A percentile compares a stretch with the other conserved stretches of the same genome.
Evolutionary conservation across 495 filamentous ascomycete species (phyloP).

Genomic region (Peziza echinospora): DNA sequence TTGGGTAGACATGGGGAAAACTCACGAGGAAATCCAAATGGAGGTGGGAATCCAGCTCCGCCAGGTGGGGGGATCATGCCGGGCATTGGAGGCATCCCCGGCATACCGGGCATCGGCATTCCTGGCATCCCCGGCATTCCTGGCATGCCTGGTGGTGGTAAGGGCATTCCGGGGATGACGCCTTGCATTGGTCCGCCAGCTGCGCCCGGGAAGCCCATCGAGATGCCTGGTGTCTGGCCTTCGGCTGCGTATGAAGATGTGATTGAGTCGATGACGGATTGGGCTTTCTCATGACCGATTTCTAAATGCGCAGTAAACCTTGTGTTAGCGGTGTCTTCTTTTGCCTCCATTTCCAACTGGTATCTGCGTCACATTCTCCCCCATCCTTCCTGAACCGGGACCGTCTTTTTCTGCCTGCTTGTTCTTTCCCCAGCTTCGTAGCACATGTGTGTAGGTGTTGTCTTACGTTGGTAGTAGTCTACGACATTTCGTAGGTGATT

Average conservation of each 20-base stretch:
- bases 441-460: too few relatives aligned
- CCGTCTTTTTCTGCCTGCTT: too few relatives aligned
- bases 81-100: conserved; percentile 19
- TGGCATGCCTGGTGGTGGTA: conserved; percentile 15
- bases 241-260: conserved; percentile 85
- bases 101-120: conserved; percentile 27
- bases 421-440: too few relatives aligned
- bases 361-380: neutral
- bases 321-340: too few relatives aligned
- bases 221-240: conserved; percentile 49
- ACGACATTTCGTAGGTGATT: conserved; percentile 95
- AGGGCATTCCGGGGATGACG: neutral
- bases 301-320: too few relatives aligned
- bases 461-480: conserved; percentile 90
- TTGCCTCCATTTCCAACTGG: neutral
- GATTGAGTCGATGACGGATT: conserved; percentile 93
- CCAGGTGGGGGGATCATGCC: conserved; percentile 1
- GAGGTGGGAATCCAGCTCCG: neutral
- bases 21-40: neutral
- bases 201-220: conserved; percentile 5
- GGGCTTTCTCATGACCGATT: conserved; percentile 95
- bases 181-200: conserved; percentile 8
- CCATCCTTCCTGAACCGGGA: too few relatives aligned
- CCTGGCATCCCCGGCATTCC: conserved; percentile 20
- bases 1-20: neutral